Evolutionary conservation across 371 early-diverging fungal species (phyloP).

Genomic region (Parasitella parasitica): DNA sequence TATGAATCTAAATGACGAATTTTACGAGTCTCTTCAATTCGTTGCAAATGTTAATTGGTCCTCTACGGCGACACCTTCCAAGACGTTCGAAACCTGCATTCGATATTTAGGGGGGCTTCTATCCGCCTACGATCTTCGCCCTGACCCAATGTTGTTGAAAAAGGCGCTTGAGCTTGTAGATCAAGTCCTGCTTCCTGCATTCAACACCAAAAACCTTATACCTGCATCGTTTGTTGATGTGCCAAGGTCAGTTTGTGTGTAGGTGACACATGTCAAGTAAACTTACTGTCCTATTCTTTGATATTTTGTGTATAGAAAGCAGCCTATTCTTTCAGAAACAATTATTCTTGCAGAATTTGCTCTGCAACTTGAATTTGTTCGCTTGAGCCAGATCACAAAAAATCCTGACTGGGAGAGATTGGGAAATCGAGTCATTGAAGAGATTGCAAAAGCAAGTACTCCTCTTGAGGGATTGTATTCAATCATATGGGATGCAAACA

Average conservation of each 20-base stretch:
- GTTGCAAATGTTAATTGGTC: constrained; percentile 60
- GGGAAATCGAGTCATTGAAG: neutral
- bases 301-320: neutral
- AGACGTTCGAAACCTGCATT: constrained; percentile 77
- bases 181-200: constrained; percentile 67
- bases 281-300: too few relatives aligned
- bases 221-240: constrained; percentile 40
- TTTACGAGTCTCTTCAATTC: constrained; percentile 47
- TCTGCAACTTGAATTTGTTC: neutral
- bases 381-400: neutral
- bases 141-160: constrained; percentile 56
- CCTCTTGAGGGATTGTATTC: neutral
- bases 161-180: constrained; percentile 80
- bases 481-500: neutral
- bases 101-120: constrained; percentile 73
- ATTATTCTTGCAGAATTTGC: neutral
- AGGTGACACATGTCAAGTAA: neutral
- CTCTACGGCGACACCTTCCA: constrained; percentile 13
- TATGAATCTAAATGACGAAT: constrained; percentile 72
- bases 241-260: neutral
- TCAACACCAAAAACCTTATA: constrained; percentile 70
- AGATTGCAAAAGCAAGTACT: neutral
- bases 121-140: constrained; percentile 58
- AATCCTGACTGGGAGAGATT: neutral
- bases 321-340: neutral